These are phyloP conservation scores for Mollisiaceae sp. DNA, from an alignment of 2,329 filamentous ascomycete genomes.

Conservation along the genomic window DNA sequence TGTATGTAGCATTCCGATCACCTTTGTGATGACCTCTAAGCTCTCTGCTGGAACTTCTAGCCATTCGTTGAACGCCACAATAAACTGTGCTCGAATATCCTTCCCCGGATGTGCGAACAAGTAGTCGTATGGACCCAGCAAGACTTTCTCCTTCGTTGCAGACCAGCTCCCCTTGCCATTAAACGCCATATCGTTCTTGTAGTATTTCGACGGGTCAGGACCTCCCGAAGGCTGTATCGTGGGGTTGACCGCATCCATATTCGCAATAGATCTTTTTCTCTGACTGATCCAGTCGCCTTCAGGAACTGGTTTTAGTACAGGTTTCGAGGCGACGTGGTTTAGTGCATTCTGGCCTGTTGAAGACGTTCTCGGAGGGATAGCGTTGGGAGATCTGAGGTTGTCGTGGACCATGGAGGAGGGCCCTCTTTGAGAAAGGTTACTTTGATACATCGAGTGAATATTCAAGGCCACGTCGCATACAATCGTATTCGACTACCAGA, in stretches of 20 bases:
- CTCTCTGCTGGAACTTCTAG: slow-evolving; percentile 73
- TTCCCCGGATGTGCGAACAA: slow-evolving; percentile 80
- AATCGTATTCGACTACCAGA: background rate
- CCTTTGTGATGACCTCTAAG: slow-evolving; percentile 76
- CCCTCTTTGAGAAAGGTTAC: slow-evolving; percentile 26
- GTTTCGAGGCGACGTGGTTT: slow-evolving; percentile 35
- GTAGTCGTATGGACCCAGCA: slow-evolving; percentile 82
- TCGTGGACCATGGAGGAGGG: slow-evolving; percentile 34
- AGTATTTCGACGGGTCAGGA: slow-evolving; percentile 37
- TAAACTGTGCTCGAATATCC: slow-evolving; percentile 80
- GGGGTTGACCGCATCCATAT: slow-evolving; percentile 33
- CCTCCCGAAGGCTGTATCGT: slow-evolving; percentile 30
- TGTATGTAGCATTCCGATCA: slow-evolving; percentile 86
- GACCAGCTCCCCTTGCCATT: slow-evolving; percentile 59
- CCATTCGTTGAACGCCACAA: slow-evolving; percentile 82
- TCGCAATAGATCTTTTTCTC: slow-evolving; percentile 39
- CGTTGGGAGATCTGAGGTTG: slow-evolving; percentile 58
- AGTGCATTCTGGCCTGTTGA: slow-evolving; percentile 58
- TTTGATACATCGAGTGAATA: slow-evolving; percentile 26
- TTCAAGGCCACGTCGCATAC: background rate
- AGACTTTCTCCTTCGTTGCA: slow-evolving; percentile 75
- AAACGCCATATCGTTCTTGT: slow-evolving; percentile 41
- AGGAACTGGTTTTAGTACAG: slow-evolving; percentile 58
- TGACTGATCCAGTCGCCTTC: slow-evolving; percentile 67
- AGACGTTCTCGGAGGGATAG: slow-evolving; percentile 76